A percentile compares a stretch with the other conserved stretches of the same genome.
Evolutionary conservation across 1,284 basidiomycete genomes (phyloP).

Genomic region (Fistulinella staudtii): DNA sequence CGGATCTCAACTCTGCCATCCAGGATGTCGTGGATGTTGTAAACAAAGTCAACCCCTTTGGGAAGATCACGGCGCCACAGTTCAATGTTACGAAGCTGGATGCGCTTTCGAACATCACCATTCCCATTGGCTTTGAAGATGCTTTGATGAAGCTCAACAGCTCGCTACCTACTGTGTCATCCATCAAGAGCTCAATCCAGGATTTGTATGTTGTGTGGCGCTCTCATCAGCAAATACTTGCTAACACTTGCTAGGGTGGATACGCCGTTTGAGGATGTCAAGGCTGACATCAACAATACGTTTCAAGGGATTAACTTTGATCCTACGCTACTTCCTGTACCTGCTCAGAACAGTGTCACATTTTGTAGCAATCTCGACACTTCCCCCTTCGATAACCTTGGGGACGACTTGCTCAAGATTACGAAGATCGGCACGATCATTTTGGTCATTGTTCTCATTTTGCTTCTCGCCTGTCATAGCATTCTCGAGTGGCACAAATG

Average conservation of each 20-base stretch:
- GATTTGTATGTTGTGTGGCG: conserved; percentile 52
- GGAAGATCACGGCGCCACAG: conserved; percentile 62
- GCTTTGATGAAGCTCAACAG: conserved; percentile 72
- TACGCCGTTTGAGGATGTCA: conserved; percentile 81
- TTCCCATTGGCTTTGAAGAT: conserved; percentile 79
- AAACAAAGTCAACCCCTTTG: conserved; percentile 70
- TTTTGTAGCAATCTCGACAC: conserved; percentile 79
- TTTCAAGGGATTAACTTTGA: conserved; percentile 70
- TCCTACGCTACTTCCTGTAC: conserved; percentile 69
- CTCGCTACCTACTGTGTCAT: conserved; percentile 75
- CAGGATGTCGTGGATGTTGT: conserved; percentile 59
- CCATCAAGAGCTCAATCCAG: conserved; percentile 72
- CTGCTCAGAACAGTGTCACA: conserved; percentile 56
- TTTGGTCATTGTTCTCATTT: conserved; percentile 56
- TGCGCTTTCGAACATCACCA: conserved; percentile 71
- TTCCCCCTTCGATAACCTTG: conserved; percentile 80
- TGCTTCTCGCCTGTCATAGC: conserved; percentile 65
- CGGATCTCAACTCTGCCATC: conserved; percentile 66
- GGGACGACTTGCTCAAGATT: conserved; percentile 68
- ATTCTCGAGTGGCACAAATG: conserved; percentile 79
- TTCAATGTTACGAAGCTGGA: conserved; percentile 71
- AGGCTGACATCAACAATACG: conserved; percentile 83
- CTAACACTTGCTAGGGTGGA: conserved; percentile 55
- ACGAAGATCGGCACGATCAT: conserved; percentile 75
- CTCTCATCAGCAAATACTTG: background rate